Percentiles rank a stretch among this genome's conserved stretches.
Conservation (phyloP, 768 basidiomycete species). For the Termitomyces eurrhizus region DNA sequence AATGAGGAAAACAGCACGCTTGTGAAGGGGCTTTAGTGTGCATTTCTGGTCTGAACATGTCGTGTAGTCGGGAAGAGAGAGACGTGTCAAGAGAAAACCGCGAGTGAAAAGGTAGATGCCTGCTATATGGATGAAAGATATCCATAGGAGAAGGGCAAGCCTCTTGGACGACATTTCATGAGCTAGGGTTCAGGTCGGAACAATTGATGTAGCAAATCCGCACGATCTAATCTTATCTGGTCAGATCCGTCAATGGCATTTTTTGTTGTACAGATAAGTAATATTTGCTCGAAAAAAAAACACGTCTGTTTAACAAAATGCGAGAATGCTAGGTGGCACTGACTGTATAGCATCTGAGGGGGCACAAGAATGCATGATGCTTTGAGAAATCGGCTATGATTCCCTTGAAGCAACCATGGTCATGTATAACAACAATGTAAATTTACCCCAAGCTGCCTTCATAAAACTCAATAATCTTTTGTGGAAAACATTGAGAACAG, state of each 20-base stretch:
- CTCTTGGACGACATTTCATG: constrained; percentile 24
- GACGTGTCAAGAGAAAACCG: constrained; percentile 84
- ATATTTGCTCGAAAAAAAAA: too few relatives aligned
- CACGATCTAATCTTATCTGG: not conserved
- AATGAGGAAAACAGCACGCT: constrained; percentile 77
- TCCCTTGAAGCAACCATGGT: too few relatives aligned
- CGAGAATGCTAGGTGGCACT: too few relatives aligned
- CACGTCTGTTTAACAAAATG: too few relatives aligned
- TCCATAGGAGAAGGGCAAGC: constrained; percentile 44
- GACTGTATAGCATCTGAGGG: too few relatives aligned
- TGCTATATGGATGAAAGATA: constrained; percentile 64
- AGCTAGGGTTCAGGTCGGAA: not conserved
- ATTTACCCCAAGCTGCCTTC: constrained; percentile 56
- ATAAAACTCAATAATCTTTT: constrained; percentile 66
- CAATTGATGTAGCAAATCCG: not conserved
- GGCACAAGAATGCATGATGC: too few relatives aligned
- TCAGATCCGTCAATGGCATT: not conserved
- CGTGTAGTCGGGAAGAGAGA: constrained; percentile 60
- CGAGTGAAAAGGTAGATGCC: constrained; percentile 88
- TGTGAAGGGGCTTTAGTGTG: constrained; percentile 62
- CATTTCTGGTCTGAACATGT: constrained; percentile 35
- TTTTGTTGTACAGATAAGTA: too few relatives aligned
- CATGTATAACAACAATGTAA: too few relatives aligned
- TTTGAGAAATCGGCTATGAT: too few relatives aligned
- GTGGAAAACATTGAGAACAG: constrained; percentile 64